Evolutionary conservation across 768 basidiomycete genomes (phyloP), one percentile per base, ranked within the genome.

Genomic region (Mycena indigotica): DNA sequence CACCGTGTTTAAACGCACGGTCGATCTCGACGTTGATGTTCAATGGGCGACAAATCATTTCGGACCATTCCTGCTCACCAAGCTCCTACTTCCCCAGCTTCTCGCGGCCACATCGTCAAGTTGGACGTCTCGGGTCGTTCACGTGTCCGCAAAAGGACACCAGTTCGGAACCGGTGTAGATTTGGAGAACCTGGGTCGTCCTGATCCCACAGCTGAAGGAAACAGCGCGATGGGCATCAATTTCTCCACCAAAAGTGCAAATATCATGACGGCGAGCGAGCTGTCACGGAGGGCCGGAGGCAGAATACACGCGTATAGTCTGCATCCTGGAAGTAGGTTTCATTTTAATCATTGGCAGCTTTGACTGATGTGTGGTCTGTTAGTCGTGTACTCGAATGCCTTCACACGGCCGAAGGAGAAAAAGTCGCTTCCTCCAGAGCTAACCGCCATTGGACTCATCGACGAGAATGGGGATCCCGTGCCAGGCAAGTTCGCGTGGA

Each of bases 31-130:
- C 10, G 26, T 56, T 25, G 55, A 56, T 12, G 8, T 17, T 3
- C 55, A 56, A 30, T 25, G 40, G 48, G 55, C 48, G 17, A 56
- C 48, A 15, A 28, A 13, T 8, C 46, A 40, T 13, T 28, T 56
- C 35, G 55, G 46, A 10, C 55, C 55, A 2, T 56, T 56, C 55
- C 48, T 56, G n/a, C 30, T 56, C 35, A 56, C 46, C 3, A 56
- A 56, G 24, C 48, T 56, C 15, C 21, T 56, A 21, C 21, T 28
- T 19, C 55, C 55, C 2, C 35, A 50, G 19, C 30, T 56, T 2
- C 48, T 50, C 32, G 30, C 55, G 4, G 24, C 30, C 17, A 25
- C 13, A 2, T 39, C n/a, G 15, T 13, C 32, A 4, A 28, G 44
- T 2, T 55, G 17, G 29, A 55, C 44, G 10, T 46, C 54, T 6